Evolutionary conservation across 305 asterid genomes (phyloP), one percentile per base, ranked within the genome.

Genomic region (Fraxinus nigra): DNA sequence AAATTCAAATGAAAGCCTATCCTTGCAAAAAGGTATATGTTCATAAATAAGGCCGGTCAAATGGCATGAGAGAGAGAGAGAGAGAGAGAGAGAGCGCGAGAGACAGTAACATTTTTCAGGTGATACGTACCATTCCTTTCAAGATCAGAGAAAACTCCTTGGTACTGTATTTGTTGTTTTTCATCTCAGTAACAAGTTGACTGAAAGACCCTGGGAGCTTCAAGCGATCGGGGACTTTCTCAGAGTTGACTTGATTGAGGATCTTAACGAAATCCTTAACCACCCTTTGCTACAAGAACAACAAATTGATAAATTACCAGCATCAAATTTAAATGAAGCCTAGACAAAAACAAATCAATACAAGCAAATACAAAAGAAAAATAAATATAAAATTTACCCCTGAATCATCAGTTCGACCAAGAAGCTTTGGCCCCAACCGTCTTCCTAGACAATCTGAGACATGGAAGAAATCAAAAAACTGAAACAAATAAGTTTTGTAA

Each of bases 401-500:
- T 83, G 98, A 92, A 91, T 93, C 98, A 89, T 90, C 94, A 81
- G 89, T 83, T 91, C 97, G 89, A 76, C 98, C 97, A 77, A 96
- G 94, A 89, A 96, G 90, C 88, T 90, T 94, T 80, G 99, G 98
- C 73, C 99, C 99, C 91, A 93, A 89, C 72, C 99, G 90, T 77
- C 98, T 93, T 77, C 98, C 98, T 87, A 96, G 90, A 89, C 99
- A 96, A 90, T 93, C 99, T 96, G 94, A 85, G 80, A 89, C 76
- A 82, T 34, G 79, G 67, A 78, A 28, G 69, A 79, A 76, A 77
- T 28, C 24, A 82, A 24, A 69, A 81, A 84, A 48, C 30, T 76
- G 81, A 28, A 79, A 83, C 56, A 51, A 74, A 56, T 77, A 73
- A 32, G 20, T 80, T 67, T 81, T 20, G 54, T 72, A 51, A 20